Conservation (phyloP, 164 flowering plant species). For the Stephania japonica region DNA sequence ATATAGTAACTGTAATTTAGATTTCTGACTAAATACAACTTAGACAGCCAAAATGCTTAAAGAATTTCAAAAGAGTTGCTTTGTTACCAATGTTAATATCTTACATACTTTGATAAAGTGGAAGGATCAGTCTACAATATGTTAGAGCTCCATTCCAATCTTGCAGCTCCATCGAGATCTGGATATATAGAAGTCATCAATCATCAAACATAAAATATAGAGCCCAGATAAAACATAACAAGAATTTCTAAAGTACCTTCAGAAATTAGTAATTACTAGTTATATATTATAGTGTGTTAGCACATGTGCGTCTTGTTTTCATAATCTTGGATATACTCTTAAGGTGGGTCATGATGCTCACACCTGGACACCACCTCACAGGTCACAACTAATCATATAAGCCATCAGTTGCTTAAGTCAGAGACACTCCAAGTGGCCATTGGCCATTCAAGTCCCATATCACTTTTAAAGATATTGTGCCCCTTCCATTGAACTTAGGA, state of each 20-base stretch:
- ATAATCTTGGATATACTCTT: no score
- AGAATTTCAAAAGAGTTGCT: background rate
- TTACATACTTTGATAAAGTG: conserved; percentile 69
- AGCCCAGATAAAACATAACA: background rate
- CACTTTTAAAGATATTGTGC: no score
- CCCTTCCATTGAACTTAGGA: no score
- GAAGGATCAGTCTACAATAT: conserved; percentile 67
- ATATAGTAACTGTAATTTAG: background rate
- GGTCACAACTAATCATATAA: no score
- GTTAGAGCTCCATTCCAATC: conserved; percentile 72
- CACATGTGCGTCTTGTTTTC: no score
- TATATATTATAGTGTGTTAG: no score
- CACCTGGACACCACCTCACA: no score
- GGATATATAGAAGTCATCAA: conserved; percentile 8
- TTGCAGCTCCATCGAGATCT: conserved; percentile 75
- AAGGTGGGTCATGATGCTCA: no score
- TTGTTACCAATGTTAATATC: background rate
- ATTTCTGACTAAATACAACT: background rate
- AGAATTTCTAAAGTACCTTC: background rate
- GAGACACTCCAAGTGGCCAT: no score
- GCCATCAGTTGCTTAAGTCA: no score
- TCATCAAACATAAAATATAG: background rate
- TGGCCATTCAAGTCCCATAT: no score
- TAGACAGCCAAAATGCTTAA: background rate
- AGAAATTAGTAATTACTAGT: background rate